These are phyloP conservation scores for Gymnopus androsaceus DNA, from an alignment of 1,284 basidiomycete species.

Conservation along the genomic window DNA sequence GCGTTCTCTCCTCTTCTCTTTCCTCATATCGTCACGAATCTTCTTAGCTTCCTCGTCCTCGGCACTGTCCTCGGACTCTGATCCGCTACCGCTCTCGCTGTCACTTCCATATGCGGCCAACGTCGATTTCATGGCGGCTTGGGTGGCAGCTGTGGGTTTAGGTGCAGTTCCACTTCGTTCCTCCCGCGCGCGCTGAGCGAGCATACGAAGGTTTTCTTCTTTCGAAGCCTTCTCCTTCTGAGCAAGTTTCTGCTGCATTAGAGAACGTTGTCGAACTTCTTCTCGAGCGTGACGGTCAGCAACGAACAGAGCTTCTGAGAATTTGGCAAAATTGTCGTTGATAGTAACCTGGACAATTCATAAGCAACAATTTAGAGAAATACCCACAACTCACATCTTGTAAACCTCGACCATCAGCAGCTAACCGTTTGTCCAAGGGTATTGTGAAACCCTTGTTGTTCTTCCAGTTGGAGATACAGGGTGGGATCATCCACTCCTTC, in stretches of 20 bases:
- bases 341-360: slow-evolving; percentile 75
- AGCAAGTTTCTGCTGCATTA: slow-evolving; percentile 98
- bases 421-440: slow-evolving; percentile 96
- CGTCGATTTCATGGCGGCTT: slow-evolving; percentile 71
- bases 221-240: slow-evolving; percentile 98
- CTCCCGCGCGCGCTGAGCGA: slow-evolving; percentile 94
- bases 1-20: slow-evolving; percentile 90
- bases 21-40: slow-evolving; percentile 88
- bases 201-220: slow-evolving; percentile 91
- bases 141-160: slow-evolving; percentile 59
- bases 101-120: slow-evolving; percentile 87
- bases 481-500: slow-evolving; percentile 99
- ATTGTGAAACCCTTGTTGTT: slow-evolving; percentile 99
- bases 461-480: slow-evolving; percentile 99
- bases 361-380: slow-evolving; percentile 1
- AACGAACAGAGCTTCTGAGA: slow-evolving; percentile 93
- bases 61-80: slow-evolving; percentile 51
- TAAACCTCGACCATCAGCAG: slow-evolving; percentile 94
- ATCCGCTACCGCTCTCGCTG: slow-evolving; percentile 38
- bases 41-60: slow-evolving; percentile 87
- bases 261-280: slow-evolving; percentile 92
- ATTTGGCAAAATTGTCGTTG: slow-evolving; percentile 99
- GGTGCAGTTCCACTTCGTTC: slow-evolving; percentile 82
- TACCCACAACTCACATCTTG: slow-evolving; percentile 80
- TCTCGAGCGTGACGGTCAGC: slow-evolving; percentile 98